Conservation (phyloP, 352 stramenopile genomes). For the Pythium dissotocum region DNA sequence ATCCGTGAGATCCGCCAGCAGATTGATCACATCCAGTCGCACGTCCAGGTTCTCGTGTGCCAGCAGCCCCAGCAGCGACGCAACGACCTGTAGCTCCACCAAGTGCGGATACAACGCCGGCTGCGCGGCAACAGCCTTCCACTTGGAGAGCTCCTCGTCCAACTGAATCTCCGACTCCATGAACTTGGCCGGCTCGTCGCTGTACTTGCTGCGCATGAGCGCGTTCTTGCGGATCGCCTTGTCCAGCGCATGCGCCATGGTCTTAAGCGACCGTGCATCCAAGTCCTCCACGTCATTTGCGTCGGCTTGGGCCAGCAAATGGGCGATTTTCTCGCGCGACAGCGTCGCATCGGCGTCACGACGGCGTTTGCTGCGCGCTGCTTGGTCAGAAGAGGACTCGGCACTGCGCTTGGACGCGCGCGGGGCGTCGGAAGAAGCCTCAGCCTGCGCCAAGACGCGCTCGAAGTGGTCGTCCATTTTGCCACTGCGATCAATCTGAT, state of each 20-base stretch:
- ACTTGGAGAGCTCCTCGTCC: constrained; percentile 40
- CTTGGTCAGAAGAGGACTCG: background rate
- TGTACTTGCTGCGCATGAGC: constrained; percentile 58
- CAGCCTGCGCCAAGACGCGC: constrained; percentile 42
- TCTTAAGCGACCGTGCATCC: constrained; percentile 51
- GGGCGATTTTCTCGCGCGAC: constrained; percentile 40
- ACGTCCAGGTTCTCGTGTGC: constrained; percentile 72
- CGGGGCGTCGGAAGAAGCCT: constrained; percentile 1
- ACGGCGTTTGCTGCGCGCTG: constrained; percentile 9
- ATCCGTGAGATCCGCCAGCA: constrained; percentile 55
- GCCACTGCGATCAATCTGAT: background rate
- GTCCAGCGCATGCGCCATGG: constrained; percentile 50
- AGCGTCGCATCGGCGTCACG: constrained; percentile 14
- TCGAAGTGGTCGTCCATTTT: constrained; percentile 66
- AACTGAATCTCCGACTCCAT: constrained; percentile 65
- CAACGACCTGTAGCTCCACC: constrained; percentile 45
- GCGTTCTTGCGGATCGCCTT: constrained; percentile 67
- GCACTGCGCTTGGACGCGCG: constrained; percentile 6
- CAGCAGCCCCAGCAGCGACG: constrained; percentile 57
- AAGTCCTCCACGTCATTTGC: constrained; percentile 50
- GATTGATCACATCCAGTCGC: constrained; percentile 35
- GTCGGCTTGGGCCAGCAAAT: constrained; percentile 46
- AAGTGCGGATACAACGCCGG: constrained; percentile 48
- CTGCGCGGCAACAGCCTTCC: constrained; percentile 47
- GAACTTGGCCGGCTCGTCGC: constrained; percentile 63